phyloP scores from a whole-genome alignment of 306 rosid genomes.

The apple (Malus domestica) region ASM211411v1 NC_041793.1:37132501-37133000 shows the following conservation, averaged over 20 bases:
- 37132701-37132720: not conserved
- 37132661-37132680: not conserved
- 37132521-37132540: conserved; percentile 69
- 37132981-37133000: too few species aligned
- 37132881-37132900: not conserved
- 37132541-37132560: conserved; percentile 66
- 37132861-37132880: not conserved
- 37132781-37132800: not conserved
- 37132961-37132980: too few species aligned
- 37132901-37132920: not conserved
- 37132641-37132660: not conserved
- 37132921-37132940: not conserved
- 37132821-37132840: not conserved
- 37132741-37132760: not conserved
- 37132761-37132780: not conserved
- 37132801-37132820: not conserved
- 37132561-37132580: not conserved
- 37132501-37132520: conserved; percentile 65
- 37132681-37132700: not conserved
- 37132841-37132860: not conserved
- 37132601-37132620: not conserved
- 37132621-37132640: not conserved
- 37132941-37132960: too few species aligned
- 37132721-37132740: not conserved
- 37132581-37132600: not conserved